phyloP scores from a whole-genome alignment of 2,329 filamentous ascomycete species.

The Trichoderma sp. region DNA sequence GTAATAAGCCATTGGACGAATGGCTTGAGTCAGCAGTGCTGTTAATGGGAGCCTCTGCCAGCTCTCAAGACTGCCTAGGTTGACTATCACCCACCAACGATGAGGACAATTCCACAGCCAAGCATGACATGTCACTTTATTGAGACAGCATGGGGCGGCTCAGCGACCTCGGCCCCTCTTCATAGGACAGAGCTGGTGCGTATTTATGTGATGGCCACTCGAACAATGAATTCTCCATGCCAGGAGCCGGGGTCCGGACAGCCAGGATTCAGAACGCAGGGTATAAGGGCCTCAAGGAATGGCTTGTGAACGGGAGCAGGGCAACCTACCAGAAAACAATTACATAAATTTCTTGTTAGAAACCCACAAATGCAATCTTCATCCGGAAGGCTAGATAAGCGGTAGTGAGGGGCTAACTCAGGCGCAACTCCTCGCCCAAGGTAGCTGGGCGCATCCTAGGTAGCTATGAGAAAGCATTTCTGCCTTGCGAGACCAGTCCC shows the following conservation, averaged over 20 bases:
- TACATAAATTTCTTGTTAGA: not conserved
- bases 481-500: not conserved
- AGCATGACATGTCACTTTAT: slow-evolving; percentile 18
- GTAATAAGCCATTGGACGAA: not conserved
- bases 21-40: not conserved
- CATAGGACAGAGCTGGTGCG: not conserved
- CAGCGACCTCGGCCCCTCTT: not conserved
- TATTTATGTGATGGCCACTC: not conserved
- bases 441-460: not conserved
- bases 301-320: not conserved
- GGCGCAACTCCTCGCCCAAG: not conserved
- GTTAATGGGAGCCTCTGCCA: not conserved
- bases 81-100: not conserved
- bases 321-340: not conserved
- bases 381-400: not conserved
- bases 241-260: not conserved
- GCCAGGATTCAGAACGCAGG: not conserved
- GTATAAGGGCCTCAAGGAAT: not conserved
- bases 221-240: not conserved
- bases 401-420: not conserved
- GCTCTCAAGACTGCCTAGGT: not conserved
- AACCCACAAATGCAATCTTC: not conserved
- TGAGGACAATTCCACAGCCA: not conserved
- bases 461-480: not conserved
- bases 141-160: not conserved